Evolutionary conservation across 805 yeast genomes (phyloP).

Genomic region (Huiozyma naganishii): DNA sequence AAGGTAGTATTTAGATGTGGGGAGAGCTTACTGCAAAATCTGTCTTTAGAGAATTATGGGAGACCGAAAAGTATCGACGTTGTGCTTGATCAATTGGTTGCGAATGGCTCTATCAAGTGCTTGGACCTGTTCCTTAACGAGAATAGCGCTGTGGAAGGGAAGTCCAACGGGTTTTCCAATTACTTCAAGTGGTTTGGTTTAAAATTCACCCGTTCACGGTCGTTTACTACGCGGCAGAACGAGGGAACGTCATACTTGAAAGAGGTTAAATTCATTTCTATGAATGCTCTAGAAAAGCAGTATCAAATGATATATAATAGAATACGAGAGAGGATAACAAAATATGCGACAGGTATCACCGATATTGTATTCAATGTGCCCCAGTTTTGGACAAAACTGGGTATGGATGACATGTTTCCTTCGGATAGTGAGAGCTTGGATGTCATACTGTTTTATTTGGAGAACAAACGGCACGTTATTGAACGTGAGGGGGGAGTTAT

Average conservation of each 20-base stretch:
- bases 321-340: conserved; percentile 10
- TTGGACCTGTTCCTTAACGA: no score
- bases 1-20: conserved; percentile 24
- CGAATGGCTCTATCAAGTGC: conserved; percentile 15
- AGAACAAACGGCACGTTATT: conserved; percentile 9
- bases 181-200: conserved; percentile 11
- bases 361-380: conserved; percentile 14
- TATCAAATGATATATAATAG: conserved; percentile 4
- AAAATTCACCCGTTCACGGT: conserved; percentile 1
- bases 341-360: conserved; percentile 12
- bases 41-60: conserved; percentile 24
- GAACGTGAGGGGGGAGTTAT: conserved; percentile 8
- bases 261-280: conserved; percentile 9
- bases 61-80: conserved; percentile 29
- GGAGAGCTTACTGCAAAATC: conserved; percentile 15
- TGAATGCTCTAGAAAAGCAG: conserved; percentile 7
- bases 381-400: conserved; percentile 11
- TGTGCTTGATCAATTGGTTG: conserved; percentile 26
- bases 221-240: conserved; percentile 9
- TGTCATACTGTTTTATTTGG: conserved; percentile 13
- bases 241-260: conserved; percentile 12
- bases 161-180: background rate
- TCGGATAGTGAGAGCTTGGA: conserved; percentile 8
- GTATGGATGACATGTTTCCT: conserved; percentile 2
- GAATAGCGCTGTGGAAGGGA: background rate